These are phyloP conservation scores for Thelephora terrestris DNA, from an alignment of 1,284 basidiomycete genomes.

Conservation along the genomic window DNA sequence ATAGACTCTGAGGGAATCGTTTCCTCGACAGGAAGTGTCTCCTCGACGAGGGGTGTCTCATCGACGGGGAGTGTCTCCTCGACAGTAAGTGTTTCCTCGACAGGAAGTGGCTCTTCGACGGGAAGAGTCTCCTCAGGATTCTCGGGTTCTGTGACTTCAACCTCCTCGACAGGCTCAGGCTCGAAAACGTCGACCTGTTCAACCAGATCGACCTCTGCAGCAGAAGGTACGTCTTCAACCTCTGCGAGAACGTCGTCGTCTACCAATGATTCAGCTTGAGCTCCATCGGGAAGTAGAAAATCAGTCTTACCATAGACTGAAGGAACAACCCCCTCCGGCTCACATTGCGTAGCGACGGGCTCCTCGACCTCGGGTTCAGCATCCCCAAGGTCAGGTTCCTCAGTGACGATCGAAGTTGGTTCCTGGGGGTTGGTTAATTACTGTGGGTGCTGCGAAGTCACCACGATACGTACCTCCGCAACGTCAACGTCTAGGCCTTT, in stretches of 20 bases:
- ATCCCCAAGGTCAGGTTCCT: too few species aligned
- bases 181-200: conserved; percentile 1
- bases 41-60: conserved; percentile 2
- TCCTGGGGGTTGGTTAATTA: too few species aligned
- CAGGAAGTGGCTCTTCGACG: conserved; percentile 3
- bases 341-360: too few species aligned
- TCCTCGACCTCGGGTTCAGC: too few species aligned
- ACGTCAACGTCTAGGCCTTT: too few species aligned
- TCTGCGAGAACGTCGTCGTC: conserved; percentile 6
- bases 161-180: background rate
- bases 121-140: background rate
- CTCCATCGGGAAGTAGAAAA: too few species aligned
- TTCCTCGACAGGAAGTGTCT: conserved; percentile 5
- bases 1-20: background rate
- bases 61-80: conserved; percentile 6
- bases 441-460: too few species aligned
- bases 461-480: too few species aligned
- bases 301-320: too few species aligned
- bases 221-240: conserved; percentile 2
- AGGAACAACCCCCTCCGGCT: too few species aligned
- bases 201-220: conserved; percentile 3
- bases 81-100: conserved; percentile 6
- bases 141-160: background rate
- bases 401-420: too few species aligned
- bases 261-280: background rate